These are phyloP conservation scores for Hypsizygus ulmarius DNA, from an alignment of 1,284 basidiomycete genomes.

Conservation along the genomic window DNA sequence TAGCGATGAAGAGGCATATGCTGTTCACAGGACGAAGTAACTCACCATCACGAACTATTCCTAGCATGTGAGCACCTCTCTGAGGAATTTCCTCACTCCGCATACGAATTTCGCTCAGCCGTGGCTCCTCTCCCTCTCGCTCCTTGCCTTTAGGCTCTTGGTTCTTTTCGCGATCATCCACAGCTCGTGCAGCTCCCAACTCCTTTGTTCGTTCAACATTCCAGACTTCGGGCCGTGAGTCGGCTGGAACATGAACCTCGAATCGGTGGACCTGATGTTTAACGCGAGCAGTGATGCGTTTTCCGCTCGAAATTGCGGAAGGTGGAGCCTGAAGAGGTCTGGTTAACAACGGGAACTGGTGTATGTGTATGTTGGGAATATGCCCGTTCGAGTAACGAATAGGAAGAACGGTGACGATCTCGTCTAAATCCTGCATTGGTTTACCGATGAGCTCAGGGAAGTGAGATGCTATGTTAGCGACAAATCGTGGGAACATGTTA, in stretches of 20 bases:
- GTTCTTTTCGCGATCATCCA: slow-evolving; percentile 75
- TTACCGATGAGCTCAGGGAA: background rate
- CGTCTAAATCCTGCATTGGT: slow-evolving; percentile 43
- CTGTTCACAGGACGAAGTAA: slow-evolving; percentile 3
- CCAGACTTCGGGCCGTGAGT: slow-evolving; percentile 75
- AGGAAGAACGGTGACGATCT: slow-evolving; percentile 63
- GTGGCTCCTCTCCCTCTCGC: slow-evolving; percentile 53
- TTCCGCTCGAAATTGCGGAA: slow-evolving; percentile 66
- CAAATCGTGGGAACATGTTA: slow-evolving; percentile 8
- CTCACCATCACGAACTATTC: slow-evolving; percentile 68
- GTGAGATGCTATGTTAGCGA: background rate
- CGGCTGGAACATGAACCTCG: slow-evolving; percentile 76
- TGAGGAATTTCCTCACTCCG: slow-evolving; percentile 68
- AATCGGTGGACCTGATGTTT: slow-evolving; percentile 60
- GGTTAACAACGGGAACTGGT: slow-evolving; percentile 75
- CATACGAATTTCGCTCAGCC: slow-evolving; percentile 66
- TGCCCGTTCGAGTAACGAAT: slow-evolving; percentile 66
- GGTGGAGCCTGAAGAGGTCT: slow-evolving; percentile 73
- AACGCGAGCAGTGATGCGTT: slow-evolving; percentile 68
- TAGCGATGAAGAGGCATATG: background rate
- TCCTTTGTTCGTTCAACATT: slow-evolving; percentile 64
- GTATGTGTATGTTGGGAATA: slow-evolving; percentile 62
- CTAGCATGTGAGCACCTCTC: slow-evolving; percentile 66
- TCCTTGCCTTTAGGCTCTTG: slow-evolving; percentile 51
- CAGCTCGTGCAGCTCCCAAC: slow-evolving; percentile 58